Evolutionary conservation across 208 protist species (phyloP).

Genomic region (Trypanosoma congolense): DNA sequence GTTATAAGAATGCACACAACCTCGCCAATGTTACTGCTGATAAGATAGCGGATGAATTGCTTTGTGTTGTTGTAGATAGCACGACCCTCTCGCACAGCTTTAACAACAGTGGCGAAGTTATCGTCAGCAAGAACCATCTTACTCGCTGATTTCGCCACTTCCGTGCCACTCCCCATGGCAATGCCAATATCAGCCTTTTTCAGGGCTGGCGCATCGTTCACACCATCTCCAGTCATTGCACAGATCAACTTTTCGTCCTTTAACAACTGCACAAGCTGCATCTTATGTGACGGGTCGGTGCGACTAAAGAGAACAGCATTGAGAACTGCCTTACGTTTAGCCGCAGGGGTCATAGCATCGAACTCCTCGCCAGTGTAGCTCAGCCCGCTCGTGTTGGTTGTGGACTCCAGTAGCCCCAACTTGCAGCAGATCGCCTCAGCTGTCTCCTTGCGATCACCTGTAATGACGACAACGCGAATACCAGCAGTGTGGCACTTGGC

Average conservation of each 20-base stretch:
- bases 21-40: conserved; percentile 97
- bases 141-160: conserved; percentile 95
- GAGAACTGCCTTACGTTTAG: conserved; percentile 53
- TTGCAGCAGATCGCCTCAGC: conserved; percentile 93
- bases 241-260: conserved; percentile 81
- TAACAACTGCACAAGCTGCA: conserved; percentile 76
- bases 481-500: conserved; percentile 88
- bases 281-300: conserved; percentile 84
- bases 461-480: conserved; percentile 97
- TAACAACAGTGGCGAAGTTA: conserved; percentile 97
- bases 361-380: conserved; percentile 79
- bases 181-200: conserved; percentile 98
- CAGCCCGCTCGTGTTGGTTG: conserved; percentile 24
- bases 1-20: conserved; percentile 85
- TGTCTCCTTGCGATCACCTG: conserved; percentile 95
- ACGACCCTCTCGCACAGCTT: conserved; percentile 93
- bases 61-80: conserved; percentile 97
- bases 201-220: conserved; percentile 95
- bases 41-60: conserved; percentile 97
- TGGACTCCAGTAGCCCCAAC: conserved; percentile 87
- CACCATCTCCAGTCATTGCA: conserved; percentile 90
- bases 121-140: conserved; percentile 95
- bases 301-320: conserved; percentile 77
- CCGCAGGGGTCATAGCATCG: conserved; percentile 44
- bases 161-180: conserved; percentile 97